These are phyloP conservation scores for Pseudovirgaria hyperparasitica DNA, from an alignment of 2,329 filamentous ascomycete species.

Conservation along the genomic window DNA sequence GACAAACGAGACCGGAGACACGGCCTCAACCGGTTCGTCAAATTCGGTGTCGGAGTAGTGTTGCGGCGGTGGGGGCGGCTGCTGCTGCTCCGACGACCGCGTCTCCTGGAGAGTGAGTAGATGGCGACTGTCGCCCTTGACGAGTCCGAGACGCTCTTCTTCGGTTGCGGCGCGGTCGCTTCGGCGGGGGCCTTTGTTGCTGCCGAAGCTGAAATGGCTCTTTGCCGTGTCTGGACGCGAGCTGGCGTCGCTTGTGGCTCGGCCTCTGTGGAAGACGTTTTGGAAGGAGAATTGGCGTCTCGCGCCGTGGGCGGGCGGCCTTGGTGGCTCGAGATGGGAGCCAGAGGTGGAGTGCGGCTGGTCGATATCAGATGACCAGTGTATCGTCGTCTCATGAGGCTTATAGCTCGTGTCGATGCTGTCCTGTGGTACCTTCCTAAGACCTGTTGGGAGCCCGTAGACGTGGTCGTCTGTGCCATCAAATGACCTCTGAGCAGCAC, in stretches of 20 bases:
- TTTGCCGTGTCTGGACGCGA: conserved; percentile 13
- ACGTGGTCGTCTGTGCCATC: conserved; percentile 28
- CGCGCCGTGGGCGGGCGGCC: conserved; percentile 41
- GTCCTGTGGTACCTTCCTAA: conserved; percentile 27
- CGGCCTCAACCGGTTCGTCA: too few relatives aligned
- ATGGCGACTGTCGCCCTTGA: conserved; percentile 52
- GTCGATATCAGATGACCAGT: conserved; percentile 30
- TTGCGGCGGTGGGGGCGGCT: too few relatives aligned
- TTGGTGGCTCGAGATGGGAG: conserved; percentile 38
- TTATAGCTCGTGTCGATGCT: conserved; percentile 36
- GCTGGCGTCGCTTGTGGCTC: conserved; percentile 11
- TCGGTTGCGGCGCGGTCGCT: conserved; percentile 53
- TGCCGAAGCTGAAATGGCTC: conserved; percentile 15
- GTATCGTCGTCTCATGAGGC: conserved; percentile 23
- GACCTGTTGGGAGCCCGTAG: conserved; percentile 36
- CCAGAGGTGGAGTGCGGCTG: conserved; percentile 22
- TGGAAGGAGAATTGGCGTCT: conserved; percentile 88
- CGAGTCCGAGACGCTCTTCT: conserved; percentile 70
- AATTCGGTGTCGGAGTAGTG: too few relatives aligned
- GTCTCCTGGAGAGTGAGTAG: conserved; percentile 14
- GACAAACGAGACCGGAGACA: too few relatives aligned
- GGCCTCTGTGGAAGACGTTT: conserved; percentile 56
- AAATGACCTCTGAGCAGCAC: conserved; percentile 7
- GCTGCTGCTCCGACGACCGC: too few relatives aligned
- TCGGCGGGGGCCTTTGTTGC: conserved; percentile 21